These are phyloP conservation scores for Euphorbia tirucalli DNA, from an alignment of 345 rosid genomes.

Conservation along the genomic window DNA sequence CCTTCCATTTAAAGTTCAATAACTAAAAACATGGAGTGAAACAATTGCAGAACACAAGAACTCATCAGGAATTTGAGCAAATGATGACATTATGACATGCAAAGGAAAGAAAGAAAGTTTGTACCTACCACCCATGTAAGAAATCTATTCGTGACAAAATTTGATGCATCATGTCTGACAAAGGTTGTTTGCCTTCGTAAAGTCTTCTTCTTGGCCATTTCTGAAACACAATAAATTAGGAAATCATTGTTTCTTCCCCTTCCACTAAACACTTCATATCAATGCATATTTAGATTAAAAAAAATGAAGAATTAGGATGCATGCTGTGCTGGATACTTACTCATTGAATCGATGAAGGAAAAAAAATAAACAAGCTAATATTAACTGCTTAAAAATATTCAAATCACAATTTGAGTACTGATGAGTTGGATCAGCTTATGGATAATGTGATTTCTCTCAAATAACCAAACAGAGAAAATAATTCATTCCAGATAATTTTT, in stretches of 20 bases:
- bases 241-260: slow-evolving; percentile 10
- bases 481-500: neutral
- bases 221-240: slow-evolving; percentile 38
- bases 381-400: neutral
- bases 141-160: slow-evolving; percentile 48
- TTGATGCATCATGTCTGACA: slow-evolving; percentile 60
- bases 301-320: slow-evolving; percentile 4
- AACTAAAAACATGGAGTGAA: neutral
- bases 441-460: neutral
- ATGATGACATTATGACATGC: neutral
- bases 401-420: neutral
- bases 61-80: neutral
- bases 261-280: neutral
- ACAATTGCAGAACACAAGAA: neutral
- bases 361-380: neutral
- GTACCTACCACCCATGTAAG: slow-evolving; percentile 80
- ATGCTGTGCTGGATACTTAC: too few relatives aligned
- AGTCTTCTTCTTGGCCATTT: slow-evolving; percentile 42
- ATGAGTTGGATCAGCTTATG: neutral
- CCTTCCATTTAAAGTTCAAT: neutral
- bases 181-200: slow-evolving; percentile 75
- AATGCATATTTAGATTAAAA: neutral
- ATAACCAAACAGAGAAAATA: neutral
- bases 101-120: slow-evolving; percentile 10
- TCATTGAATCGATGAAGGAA: neutral